Base-by-base conservation (phyloP, 768 basidiomycete species). In the Botryobasidium botryosum region DNA sequence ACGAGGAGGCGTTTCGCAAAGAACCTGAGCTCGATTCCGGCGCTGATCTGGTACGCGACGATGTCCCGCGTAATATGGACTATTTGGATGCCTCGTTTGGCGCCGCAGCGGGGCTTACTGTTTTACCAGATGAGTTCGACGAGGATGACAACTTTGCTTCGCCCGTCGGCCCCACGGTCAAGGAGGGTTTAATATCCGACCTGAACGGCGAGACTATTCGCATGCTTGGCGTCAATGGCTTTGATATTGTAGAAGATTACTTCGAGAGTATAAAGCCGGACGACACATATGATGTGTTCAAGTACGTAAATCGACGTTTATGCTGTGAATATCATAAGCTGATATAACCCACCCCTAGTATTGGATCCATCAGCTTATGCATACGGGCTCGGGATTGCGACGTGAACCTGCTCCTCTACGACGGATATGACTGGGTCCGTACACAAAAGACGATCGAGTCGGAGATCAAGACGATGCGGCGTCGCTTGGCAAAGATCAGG, bases 351-450 rank as follows among this genome's bases (percentile, higher is more conserved):
- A n/a, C n/a, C n/a, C n/a, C n/a, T n/a, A n/a, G n/a, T n/a, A n/a
- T n/a, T n/a, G n/a, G n/a, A n/a, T n/a, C n/a, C n/a, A n/a, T n/a
- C n/a, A n/a, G n/a, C n/a, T n/a, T n/a, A n/a, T n/a, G 52, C 10
- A 2, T 50, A 46, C 68, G 74, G 21, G 53, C 85, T 4, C 65
- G 70, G 35, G 62, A 80, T 35, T 75, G 72, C 44, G 69, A 82
- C 51, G 59, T 82, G 39, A 70, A 70, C 1, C 54, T 96, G 20
- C 70, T 77, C 42, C 68, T 99, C 3, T 84, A 94, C 56, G 86
- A 90, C 46, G 94, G 94, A 2, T 99, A 90, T 54, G 94, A 99
- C 57, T 99, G 94, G 91, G 61, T 57, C 1, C 68, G 68, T 39
- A 99, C 94, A 3, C 77, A 92, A 26, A 78, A 71, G 61, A 72